Evolutionary conservation across 495 filamentous ascomycete genomes (phyloP), one percentile per base, ranked within the genome.

Genomic region (Glarea lozoyensis): DNA sequence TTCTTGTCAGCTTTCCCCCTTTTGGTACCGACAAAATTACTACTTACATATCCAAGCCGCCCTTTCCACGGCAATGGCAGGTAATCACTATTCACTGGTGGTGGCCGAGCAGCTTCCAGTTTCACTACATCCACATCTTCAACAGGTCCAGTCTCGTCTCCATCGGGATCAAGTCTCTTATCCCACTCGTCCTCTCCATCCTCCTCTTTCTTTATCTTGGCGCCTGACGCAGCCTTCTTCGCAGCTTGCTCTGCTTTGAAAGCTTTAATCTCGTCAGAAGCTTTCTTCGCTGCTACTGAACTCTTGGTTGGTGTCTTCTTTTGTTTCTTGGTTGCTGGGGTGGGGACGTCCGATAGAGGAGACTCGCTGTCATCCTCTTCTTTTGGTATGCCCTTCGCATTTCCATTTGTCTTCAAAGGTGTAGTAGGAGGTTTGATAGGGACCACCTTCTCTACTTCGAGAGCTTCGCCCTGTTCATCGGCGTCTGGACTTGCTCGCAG

Each of bases 51-150:
- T 34, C 90, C 89, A 45, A 96, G 61, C 27, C 90, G 72, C 1
- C 90, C 92, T 67, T 88, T 92, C 90, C 90, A 96, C 0, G 87
- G 90, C 12, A 95, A 62, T 2, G 90, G 92, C 12, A 96, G 69
- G 56, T 87, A 88, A 51, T 75, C 76, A 56, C 86, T 94, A 56
- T 96, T 82, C 18, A 94, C 81, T 2, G 88, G 78, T 18, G 86
- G 86, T 9, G 82, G 41, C 22, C 52, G 35, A 7, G 18, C 46
- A 31, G 52, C 42, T 41, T 52, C 46, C 18, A 24, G 40, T 36
- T 50, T 48, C 41, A 47, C 24, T 21, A 48, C 35, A 49, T 48
- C 46, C 12, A 49, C 34, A 49, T 60, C 54, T 39, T 65, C 63
- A 19, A 55, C 59, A 11, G 46, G 56, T 22, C 63, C 59, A 22